Evolutionary conservation across 2,329 filamentous ascomycete genomes (phyloP).

Genomic region (Biscogniauxia mediterranea): DNA sequence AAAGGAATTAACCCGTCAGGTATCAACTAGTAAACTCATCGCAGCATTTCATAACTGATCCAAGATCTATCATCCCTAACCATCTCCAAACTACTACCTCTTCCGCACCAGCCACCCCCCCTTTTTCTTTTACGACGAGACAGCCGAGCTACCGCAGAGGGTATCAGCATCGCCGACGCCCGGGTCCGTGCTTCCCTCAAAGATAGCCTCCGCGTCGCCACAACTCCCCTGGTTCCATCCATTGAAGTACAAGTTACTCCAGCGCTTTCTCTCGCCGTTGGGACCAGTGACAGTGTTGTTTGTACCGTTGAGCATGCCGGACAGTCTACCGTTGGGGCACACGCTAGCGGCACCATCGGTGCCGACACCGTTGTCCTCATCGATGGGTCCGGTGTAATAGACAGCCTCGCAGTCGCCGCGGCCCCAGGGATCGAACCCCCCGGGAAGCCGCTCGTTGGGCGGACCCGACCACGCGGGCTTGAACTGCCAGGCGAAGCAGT

Average conservation of each 20-base stretch:
- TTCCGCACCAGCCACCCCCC: too few relatives aligned
- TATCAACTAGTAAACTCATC: too few relatives aligned
- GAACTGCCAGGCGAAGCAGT: slow-evolving; percentile 33
- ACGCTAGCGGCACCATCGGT: slow-evolving; percentile 7
- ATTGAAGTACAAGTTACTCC: slow-evolving; percentile 28
- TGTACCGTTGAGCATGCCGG: slow-evolving; percentile 15
- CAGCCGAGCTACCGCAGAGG: slow-evolving; percentile 14
- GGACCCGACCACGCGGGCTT: slow-evolving; percentile 21
- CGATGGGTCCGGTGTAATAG: slow-evolving; percentile 25
- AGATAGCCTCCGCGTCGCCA: slow-evolving; percentile 20
- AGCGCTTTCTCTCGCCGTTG: slow-evolving; percentile 11
- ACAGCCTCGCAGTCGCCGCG: slow-evolving; percentile 28
- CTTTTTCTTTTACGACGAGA: not conserved
- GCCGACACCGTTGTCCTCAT: slow-evolving; percentile 7
- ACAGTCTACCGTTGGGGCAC: slow-evolving; percentile 23
- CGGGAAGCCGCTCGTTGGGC: slow-evolving; percentile 25
- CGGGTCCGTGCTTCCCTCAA: slow-evolving; percentile 17
- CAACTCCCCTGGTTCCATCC: slow-evolving; percentile 34
- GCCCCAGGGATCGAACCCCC: slow-evolving; percentile 33
- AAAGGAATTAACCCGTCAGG: too few relatives aligned
- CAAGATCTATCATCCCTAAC: too few relatives aligned
- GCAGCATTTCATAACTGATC: not conserved
- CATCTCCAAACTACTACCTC: too few relatives aligned
- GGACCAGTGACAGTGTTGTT: slow-evolving; percentile 13
- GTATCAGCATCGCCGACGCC: slow-evolving; percentile 21